Conservation (phyloP, 192 early-diverging fungal species). For the Mortierella hygrophila region DNA sequence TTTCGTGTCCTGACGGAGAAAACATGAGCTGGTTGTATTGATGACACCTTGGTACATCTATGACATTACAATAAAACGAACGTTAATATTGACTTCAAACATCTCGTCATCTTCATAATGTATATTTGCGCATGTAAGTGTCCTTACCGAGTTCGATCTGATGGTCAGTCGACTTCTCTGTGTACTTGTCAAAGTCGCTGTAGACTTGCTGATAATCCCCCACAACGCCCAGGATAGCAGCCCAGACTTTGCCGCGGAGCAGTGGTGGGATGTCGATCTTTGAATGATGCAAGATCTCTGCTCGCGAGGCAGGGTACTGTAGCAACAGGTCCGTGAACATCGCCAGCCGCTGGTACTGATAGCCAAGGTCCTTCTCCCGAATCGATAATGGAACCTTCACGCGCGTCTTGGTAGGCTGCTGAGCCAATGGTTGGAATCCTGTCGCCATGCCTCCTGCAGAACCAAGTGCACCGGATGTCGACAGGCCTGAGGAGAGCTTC, state of each 20-base stretch:
- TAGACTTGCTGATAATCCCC: slow-evolving; percentile 69
- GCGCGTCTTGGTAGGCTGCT: slow-evolving; percentile 33
- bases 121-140: not conserved
- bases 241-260: slow-evolving; percentile 75
- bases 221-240: slow-evolving; percentile 69
- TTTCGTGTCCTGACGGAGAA: slow-evolving; percentile 71
- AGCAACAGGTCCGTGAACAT: slow-evolving; percentile 68
- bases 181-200: slow-evolving; percentile 65
- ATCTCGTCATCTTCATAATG: no score
- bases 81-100: no score
- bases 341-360: slow-evolving; percentile 69
- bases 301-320: slow-evolving; percentile 68
- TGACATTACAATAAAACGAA: not conserved
- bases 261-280: slow-evolving; percentile 73
- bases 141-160: slow-evolving; percentile 62
- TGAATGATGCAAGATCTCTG: slow-evolving; percentile 70
- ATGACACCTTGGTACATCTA: slow-evolving; percentile 77
- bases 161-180: slow-evolving; percentile 64
- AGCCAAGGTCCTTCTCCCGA: slow-evolving; percentile 69
- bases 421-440: slow-evolving; percentile 21
- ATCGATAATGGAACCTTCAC: slow-evolving; percentile 63
- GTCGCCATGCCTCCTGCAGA: not conserved
- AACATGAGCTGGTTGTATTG: slow-evolving; percentile 76
- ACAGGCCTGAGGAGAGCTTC: not conserved
- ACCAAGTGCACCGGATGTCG: not conserved